Evolutionary conservation across 2,329 filamentous ascomycete species (phyloP), one percentile per base, ranked within the genome.

Genomic region (Diaporthe sp.): DNA sequence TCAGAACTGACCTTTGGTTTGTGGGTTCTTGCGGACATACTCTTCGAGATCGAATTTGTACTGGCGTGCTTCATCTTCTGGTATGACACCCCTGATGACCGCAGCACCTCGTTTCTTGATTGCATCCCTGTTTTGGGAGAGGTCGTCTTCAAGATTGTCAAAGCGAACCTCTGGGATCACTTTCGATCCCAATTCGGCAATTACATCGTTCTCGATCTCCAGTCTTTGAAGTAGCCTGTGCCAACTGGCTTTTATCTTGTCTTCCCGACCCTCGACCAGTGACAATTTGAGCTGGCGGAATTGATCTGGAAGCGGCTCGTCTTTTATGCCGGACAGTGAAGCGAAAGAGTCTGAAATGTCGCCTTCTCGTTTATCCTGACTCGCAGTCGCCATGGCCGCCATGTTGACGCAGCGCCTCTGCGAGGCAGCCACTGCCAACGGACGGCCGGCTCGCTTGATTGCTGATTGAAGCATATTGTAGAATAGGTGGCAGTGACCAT

Each of bases 81-180:
- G 88, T 19, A 95, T 82, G 4, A 95, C 93, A 17, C 90, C 90
- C 57, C 89, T 87, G 30, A 95, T 86, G 1, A 95, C 90, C 0
- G 89, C 89, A 0, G 87, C 89, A 12, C 92, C 93, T 1, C 92
- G 86, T 77, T 91, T 90, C 75, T 85, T 83, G 42, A 94, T 88
- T 76, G 92, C 90, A 1, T 83, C 85, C 50, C 82, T 82, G 12
- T 85, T 67, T 0, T 68, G 75, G 10, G 76, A 71, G 3, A 87
- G 77, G 3, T 85, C 85, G 0, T 79, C 80, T 0, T 87, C 82
- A 1, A 91, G 80, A 9, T 86, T 79, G 0, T 80, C 76, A 74
- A 87, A 92, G 1, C 87, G 82, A 5, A 92, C 79, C 61, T 86
- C 84, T 0, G 91, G 91, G 30, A 92, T 85, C 3, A 90, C 85